Base-by-base conservation (phyloP, 305 asterid genomes). In the Fraxinus platypoda region DNA sequence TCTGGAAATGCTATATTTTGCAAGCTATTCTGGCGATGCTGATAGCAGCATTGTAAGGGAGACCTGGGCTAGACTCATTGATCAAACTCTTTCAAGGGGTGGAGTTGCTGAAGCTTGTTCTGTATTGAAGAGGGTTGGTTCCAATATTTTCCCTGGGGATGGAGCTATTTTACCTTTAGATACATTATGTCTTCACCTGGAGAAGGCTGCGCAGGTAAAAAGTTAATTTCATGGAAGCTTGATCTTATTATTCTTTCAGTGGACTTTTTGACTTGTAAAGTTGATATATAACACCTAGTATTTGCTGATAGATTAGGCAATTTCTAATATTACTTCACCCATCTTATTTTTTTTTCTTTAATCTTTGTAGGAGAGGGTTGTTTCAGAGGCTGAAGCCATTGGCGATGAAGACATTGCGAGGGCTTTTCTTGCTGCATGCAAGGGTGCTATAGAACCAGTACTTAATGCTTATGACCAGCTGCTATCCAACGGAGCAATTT, bases 41-140 rank as follows among this genome's bases (percentile, higher is more conserved):
- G 97, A 94, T 85, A 94, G 95, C 89, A 91, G 98, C 90, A 91
- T 94, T 74, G 90, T 92, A 71, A 89, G 95, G 86, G 99, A 96
- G 89, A 92, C 93, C 54, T 96, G 99, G 97, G 97, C 97, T 84
- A 90, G 98, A 83, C 95, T 96, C 87, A 88, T 94, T 31, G 94
- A 93, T 91, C 98, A 96, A 91, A 95, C 99, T 85, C 92, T 94
- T 81, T 88, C 91, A 80, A 91, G 91, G 76, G 98, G 97, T 80
- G 99, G 99, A 80, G 90, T 96, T 85, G 97, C 94, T 59, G 99
- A 96, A 88, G 99, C 98, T 78, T 96, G 98, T 89, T 88, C 92
- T 17, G 95, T 92, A 72, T 87, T 96, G 82, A 91, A 89, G 91
- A 96, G 98, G 87, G 98, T 88, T 77, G 98, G 97, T 83, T 91